Base-by-base conservation (phyloP, 2,329 filamentous ascomycete genomes). In the Stromatinia cepivora region DNA sequence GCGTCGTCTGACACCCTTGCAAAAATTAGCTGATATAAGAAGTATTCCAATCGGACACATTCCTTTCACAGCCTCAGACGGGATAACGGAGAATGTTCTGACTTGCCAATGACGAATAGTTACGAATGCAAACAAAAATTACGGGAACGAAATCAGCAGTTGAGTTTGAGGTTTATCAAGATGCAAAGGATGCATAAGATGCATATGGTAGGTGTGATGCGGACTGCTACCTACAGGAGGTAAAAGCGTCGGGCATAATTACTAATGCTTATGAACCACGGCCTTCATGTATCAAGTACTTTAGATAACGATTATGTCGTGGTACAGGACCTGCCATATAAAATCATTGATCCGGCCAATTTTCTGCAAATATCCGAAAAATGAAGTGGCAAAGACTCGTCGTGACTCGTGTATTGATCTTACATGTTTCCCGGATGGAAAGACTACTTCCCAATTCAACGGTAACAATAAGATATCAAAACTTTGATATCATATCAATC, bases 1-100 rank as follows among this genome's bases (percentile, higher is more conserved):
- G 61, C 61, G 61, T 64, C 61, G 61, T 64, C 61, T 64, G 61
- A 64, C 61, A 64, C 9, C 46, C 61, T 13, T 25, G 61, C 20
- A 13, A 52, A 28, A 13, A 42, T 63, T 59, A 48, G 61, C 61
- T 64, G 61, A 64, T 63, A 52, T 28, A 64, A n/a, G 31, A 28
- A 20, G 31, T 4, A 52, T 39, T n/a, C 46, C 61, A 52, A 39
- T 28, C 61, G n/a, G 31, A 63, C 59, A 34, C 31, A n/a, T 17
- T 7, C 45, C 28, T 50, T 50, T 50, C 22, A 36, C 59, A 64
- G 61, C 61, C 61, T 64, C 61, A 52, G 31, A 52, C 61, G 46
- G 61, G 46, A 63, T 11, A 10, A 36, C 46, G 59, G 46, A 63
- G 61, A 48, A 39, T 50, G 31, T 62, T 50, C 36, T 28, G 45